Conservation (phyloP, 306 rosid genomes). For the Vigna reflexopilosa region DNA sequence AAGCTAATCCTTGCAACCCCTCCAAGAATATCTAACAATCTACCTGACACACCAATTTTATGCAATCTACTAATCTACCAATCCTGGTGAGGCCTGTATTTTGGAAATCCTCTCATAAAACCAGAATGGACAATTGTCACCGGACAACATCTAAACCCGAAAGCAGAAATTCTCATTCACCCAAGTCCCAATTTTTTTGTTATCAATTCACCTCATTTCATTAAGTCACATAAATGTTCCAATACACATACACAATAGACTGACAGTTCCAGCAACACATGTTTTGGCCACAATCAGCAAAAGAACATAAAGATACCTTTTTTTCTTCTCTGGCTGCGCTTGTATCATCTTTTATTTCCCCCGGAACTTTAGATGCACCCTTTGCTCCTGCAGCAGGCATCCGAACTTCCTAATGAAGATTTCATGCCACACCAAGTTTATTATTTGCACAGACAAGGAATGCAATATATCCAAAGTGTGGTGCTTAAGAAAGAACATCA, state of each 20-base stretch:
- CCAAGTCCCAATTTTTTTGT: neutral
- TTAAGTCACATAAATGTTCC: neutral
- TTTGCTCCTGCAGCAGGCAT: conserved; percentile 94
- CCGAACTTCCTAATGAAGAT: conserved; percentile 78
- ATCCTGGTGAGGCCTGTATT: neutral
- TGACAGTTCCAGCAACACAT: neutral
- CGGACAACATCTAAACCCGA: neutral
- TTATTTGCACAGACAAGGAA: neutral
- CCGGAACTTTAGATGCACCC: conserved; percentile 77
- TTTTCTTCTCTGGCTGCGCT: conserved; percentile 81
- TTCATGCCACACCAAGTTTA: conserved; percentile 24
- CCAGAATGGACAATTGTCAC: neutral
- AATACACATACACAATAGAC: neutral
- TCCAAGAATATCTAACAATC: neutral
- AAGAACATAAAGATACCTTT: conserved; percentile 51
- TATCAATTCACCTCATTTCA: neutral
- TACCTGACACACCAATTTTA: neutral
- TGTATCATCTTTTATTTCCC: conserved; percentile 87
- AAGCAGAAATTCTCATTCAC: neutral
- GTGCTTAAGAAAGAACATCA: neutral
- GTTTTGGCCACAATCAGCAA: conserved; percentile 7
- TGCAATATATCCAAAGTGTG: neutral
- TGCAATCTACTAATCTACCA: neutral
- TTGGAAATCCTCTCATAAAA: neutral
- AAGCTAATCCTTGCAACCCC: neutral